Evolutionary conservation across 371 early-diverging fungal species (phyloP), one percentile per base, ranked within the genome.

Genomic region (Cokeromyces recurvatus): DNA sequence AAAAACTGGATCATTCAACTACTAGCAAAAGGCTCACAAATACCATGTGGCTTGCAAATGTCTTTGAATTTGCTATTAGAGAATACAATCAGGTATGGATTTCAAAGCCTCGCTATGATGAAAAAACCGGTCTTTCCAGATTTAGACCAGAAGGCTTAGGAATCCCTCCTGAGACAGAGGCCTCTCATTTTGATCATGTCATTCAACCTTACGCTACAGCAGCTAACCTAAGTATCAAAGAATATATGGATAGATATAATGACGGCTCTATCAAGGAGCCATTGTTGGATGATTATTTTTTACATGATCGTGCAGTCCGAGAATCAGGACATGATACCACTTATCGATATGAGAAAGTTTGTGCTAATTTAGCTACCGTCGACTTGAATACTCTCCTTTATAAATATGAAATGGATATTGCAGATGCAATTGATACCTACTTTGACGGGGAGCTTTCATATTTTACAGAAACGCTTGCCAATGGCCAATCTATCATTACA

Each of bases 301-400:
- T 90, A 29, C 95, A 95, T 62, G 96, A 95, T 55, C 83, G 96
- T 4, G 94, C 96, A 0, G 94, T 94, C 2, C 84, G 95, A 22
- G 94, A 94, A 65, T 89, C 90, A 11, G 95, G 95, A 5, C 95
- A 95, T 66, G 95, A 95, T 57, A 94, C 95, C 0, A 88, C 94
- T 6, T 94, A 95, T 58, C 76, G 95, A 2, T 81, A 92, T 23
- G 96, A 95, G 53, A 80, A 81, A 24, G 66, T 81, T 27, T 92
- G 93, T 62, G 96, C 95, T 0, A 70, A 87, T 49, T 70, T 95
- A 36, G 89, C 87, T 4, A 92, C 95, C 2, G 78, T 94, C 31
- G 96, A 95, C 59, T 68, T 95, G 36, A 93, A 92, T 66, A 63
- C 83, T 15, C 63, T 95, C 22, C 68, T 94, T 46, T 93, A 86